phyloP scores from a whole-genome alignment of 192 early-diverging fungal species.

The Podila epicladia region DNA sequence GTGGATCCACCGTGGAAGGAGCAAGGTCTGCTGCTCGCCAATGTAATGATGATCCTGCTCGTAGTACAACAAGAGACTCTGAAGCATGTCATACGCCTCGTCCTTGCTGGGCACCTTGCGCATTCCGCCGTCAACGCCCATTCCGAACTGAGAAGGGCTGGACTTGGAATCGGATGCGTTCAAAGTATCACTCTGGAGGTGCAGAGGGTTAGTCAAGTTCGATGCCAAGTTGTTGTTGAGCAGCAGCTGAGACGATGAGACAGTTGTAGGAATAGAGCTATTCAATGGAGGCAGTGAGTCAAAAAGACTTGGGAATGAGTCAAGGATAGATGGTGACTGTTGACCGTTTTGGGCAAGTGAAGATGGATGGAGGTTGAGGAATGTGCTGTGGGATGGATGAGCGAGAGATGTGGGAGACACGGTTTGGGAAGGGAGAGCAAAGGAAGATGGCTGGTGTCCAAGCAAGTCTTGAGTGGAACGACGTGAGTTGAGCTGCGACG shows the following conservation, averaged over 20 bases:
- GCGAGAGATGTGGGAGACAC: neutral
- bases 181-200: constrained; percentile 10
- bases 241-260: constrained; percentile 16
- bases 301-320: constrained; percentile 32
- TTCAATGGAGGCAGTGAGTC: constrained; percentile 22
- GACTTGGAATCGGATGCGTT: neutral
- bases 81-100: constrained; percentile 47
- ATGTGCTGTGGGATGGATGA: constrained; percentile 7
- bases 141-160: constrained; percentile 20
- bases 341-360: constrained; percentile 4
- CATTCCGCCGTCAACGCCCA: constrained; percentile 50
- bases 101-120: constrained; percentile 47
- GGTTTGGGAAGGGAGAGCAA: neutral
- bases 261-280: constrained; percentile 8
- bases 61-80: constrained; percentile 46
- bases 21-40: constrained; percentile 46
- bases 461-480: neutral
- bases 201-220: constrained; percentile 24
- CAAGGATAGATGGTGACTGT: constrained; percentile 10
- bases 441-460: neutral
- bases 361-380: constrained; percentile 21
- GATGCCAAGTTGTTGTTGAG: neutral
- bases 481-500: neutral
- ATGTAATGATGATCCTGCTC: constrained; percentile 48
- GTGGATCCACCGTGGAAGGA: constrained; percentile 50